Evolutionary conservation across 1,284 basidiomycete species (phyloP).

Genomic region (Cutaneotrichosporon curvatum): DNA sequence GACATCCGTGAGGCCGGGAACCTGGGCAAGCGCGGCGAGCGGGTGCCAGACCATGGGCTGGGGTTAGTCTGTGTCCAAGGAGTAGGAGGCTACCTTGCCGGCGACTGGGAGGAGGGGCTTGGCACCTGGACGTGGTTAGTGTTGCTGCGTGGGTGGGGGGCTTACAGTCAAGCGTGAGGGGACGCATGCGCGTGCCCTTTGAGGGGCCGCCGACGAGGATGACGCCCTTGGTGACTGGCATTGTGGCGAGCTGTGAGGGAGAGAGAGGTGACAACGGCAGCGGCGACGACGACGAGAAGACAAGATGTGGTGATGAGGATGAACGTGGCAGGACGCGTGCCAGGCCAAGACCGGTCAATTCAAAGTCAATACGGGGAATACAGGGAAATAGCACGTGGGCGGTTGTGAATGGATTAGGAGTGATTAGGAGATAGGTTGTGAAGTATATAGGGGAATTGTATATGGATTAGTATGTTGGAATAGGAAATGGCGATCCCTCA

Average conservation of each 20-base stretch:
- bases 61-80: constrained; percentile 2
- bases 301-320: not conserved
- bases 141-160: not conserved
- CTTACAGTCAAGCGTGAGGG: constrained; percentile 49
- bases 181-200: constrained; percentile 50
- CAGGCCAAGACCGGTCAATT: too few species aligned
- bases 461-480: too few species aligned
- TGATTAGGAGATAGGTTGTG: too few species aligned
- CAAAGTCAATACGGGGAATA: too few species aligned
- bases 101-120: constrained; percentile 49
- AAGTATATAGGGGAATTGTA: too few species aligned
- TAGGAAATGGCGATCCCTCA: too few species aligned
- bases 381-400: not conserved
- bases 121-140: constrained; percentile 35
- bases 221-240: constrained; percentile 43
- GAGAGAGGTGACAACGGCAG: constrained; percentile 1
- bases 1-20: constrained; percentile 48
- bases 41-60: constrained; percentile 52
- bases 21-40: constrained; percentile 48
- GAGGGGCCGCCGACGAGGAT: constrained; percentile 45
- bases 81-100: constrained; percentile 39
- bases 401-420: too few species aligned
- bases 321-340: not conserved
- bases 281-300: not conserved
- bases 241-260: constrained; percentile 7